Conservation (phyloP, 352 stramenopile species). For the Pseudoperonospora humuli region DNA sequence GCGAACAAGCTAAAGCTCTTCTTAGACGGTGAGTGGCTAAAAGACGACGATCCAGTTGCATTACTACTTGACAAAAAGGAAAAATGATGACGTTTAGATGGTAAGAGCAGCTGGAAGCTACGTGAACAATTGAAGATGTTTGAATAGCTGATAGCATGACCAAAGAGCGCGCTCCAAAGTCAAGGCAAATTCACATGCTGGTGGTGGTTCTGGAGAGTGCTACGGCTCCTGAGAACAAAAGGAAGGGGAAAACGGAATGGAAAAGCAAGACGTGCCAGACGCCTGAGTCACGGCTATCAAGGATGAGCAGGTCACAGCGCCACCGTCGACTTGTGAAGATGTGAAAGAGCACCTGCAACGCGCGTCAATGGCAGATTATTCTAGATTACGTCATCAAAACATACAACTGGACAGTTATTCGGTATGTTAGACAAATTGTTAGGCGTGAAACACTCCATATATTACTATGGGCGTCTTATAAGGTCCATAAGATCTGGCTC, state of each 20-base stretch:
- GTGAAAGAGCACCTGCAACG: constrained; percentile 9
- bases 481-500: no score
- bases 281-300: constrained; percentile 13
- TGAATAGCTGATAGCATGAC: no score
- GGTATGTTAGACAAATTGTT: not conserved
- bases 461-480: no score
- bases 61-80: no score
- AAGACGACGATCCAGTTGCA: no score
- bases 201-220: constrained; percentile 2
- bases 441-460: not conserved
- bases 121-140: no score
- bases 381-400: constrained; percentile 1
- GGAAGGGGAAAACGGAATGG: constrained; percentile 10
- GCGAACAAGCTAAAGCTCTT: not conserved
- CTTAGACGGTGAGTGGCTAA: not conserved
- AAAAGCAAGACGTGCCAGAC: constrained; percentile 2
- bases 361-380: constrained; percentile 8
- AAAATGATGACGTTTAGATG: no score
- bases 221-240: constrained; percentile 4
- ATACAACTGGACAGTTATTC: not conserved
- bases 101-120: no score
- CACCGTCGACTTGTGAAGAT: constrained; percentile 14
- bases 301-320: constrained; percentile 10
- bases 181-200: constrained; percentile 2
- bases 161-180: not conserved